phyloP scores from a whole-genome alignment of 345 rosid species.

The Rhodamnia argentea region DNA sequence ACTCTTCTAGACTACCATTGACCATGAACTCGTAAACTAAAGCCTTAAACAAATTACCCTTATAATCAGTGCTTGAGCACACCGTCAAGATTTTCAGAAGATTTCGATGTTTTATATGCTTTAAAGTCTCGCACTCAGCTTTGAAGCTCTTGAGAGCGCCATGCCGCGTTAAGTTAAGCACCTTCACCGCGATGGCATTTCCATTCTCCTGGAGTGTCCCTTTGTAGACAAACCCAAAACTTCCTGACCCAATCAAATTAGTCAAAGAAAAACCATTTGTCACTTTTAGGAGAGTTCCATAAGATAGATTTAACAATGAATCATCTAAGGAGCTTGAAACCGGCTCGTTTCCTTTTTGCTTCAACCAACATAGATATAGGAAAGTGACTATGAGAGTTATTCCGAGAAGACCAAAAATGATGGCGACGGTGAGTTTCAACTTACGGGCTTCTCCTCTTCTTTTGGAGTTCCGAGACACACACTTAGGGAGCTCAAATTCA shows the following conservation, averaged over 20 bases:
- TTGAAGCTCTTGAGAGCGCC: not conserved
- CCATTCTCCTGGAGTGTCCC: not conserved
- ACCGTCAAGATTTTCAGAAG: not conserved
- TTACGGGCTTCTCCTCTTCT: no score
- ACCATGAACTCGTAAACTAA: not conserved
- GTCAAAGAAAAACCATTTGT: not conserved
- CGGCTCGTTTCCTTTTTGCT: not conserved
- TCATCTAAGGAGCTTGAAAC: not conserved
- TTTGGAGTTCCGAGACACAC: no score
- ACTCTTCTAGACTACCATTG: not conserved
- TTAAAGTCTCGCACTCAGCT: not conserved
- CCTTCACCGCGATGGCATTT: not conserved
- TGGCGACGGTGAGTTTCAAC: no score
- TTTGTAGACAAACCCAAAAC: not conserved
- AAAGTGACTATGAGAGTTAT: not conserved
- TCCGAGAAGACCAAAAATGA: not conserved
- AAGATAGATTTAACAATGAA: not conserved
- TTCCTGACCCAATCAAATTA: not conserved
- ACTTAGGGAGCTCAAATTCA: no score
- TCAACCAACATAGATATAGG: not conserved
- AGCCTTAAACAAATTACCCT: not conserved
- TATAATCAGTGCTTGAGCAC: not conserved
- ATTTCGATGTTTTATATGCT: not conserved
- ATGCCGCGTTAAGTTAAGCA: no score
- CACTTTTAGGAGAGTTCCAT: not conserved